Conservation (phyloP, 768 basidiomycete species). For the Hydnum rufescens region DNA sequence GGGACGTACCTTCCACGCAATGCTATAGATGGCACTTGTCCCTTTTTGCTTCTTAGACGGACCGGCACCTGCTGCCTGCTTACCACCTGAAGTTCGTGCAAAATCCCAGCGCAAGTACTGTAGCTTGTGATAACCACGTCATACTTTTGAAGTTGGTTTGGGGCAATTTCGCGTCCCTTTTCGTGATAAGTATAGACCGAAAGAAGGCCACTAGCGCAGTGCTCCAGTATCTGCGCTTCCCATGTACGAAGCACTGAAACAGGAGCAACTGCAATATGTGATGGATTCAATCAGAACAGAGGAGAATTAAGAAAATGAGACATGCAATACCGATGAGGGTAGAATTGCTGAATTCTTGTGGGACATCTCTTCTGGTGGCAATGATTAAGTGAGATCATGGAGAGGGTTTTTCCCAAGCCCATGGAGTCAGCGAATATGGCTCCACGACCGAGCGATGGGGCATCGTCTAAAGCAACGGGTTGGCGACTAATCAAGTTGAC, state of each 20-base stretch:
- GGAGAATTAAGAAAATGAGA: not conserved
- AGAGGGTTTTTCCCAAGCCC: conserved; percentile 74
- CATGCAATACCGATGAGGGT: conserved; percentile 57
- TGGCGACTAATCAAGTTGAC: conserved; percentile 57
- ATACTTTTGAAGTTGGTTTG: conserved; percentile 39
- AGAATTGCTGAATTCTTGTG: conserved; percentile 34
- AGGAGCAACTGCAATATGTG: conserved; percentile 37
- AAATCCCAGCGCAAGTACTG: conserved; percentile 43
- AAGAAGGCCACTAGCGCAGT: conserved; percentile 34
- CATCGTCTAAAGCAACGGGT: conserved; percentile 31
- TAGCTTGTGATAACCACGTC: conserved; percentile 79
- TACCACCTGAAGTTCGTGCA: conserved; percentile 13
- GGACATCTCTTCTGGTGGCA: conserved; percentile 48
- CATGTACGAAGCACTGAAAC: conserved; percentile 75
- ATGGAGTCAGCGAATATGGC: conserved; percentile 81
- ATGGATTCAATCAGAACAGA: not conserved
- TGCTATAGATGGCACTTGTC: conserved; percentile 33
- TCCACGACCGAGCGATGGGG: conserved; percentile 58
- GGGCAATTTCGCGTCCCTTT: conserved; percentile 33
- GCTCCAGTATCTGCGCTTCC: conserved; percentile 68
- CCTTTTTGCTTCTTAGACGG: conserved; percentile 8
- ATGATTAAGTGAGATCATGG: conserved; percentile 67
- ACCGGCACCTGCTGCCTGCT: not conserved
- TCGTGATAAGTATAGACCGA: conserved; percentile 54
- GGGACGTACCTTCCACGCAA: conserved; percentile 56